These are phyloP conservation scores for Lentinula detonsa DNA, from an alignment of 768 basidiomycete species.

Conservation along the genomic window DNA sequence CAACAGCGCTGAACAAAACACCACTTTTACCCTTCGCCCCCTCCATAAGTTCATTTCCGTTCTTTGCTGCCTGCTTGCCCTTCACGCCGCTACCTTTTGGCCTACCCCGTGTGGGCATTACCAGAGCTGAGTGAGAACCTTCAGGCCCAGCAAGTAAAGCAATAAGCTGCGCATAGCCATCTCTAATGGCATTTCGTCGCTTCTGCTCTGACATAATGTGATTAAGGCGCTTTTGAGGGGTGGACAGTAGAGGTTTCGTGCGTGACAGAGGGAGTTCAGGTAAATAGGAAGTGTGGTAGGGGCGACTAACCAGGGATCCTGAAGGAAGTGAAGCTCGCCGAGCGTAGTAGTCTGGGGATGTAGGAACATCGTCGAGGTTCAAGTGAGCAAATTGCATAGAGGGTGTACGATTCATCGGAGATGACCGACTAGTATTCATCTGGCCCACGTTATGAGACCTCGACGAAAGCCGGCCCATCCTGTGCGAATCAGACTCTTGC, in stretches of 20 bases:
- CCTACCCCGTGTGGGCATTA: slow-evolving; percentile 71
- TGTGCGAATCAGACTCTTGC: background rate
- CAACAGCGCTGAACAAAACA: slow-evolving; percentile 79
- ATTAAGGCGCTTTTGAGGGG: slow-evolving; percentile 83
- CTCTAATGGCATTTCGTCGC: slow-evolving; percentile 85
- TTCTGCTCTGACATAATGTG: slow-evolving; percentile 96
- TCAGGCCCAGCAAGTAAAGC: slow-evolving; percentile 68
- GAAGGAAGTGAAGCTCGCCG: slow-evolving; percentile 9
- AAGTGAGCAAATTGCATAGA: slow-evolving; percentile 3
- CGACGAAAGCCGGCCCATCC: background rate
- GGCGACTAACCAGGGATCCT: slow-evolving; percentile 5
- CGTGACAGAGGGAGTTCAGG: slow-evolving; percentile 20
- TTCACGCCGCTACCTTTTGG: slow-evolving; percentile 68
- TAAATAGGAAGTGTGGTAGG: background rate
- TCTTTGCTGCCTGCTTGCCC: background rate
- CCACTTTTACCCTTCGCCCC: slow-evolving; percentile 80
- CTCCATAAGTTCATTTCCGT: slow-evolving; percentile 11
- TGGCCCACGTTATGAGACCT: background rate
- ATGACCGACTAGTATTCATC: background rate
- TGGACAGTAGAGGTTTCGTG: slow-evolving; percentile 65
- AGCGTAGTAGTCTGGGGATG: slow-evolving; percentile 13
- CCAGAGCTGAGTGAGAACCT: slow-evolving; percentile 58
- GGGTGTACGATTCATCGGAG: background rate
- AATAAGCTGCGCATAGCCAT: slow-evolving; percentile 85
- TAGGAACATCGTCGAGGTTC: slow-evolving; percentile 9